Evolutionary conservation across 805 yeast genomes (phyloP).

Genomic region (Brettanomyces custersianus): DNA sequence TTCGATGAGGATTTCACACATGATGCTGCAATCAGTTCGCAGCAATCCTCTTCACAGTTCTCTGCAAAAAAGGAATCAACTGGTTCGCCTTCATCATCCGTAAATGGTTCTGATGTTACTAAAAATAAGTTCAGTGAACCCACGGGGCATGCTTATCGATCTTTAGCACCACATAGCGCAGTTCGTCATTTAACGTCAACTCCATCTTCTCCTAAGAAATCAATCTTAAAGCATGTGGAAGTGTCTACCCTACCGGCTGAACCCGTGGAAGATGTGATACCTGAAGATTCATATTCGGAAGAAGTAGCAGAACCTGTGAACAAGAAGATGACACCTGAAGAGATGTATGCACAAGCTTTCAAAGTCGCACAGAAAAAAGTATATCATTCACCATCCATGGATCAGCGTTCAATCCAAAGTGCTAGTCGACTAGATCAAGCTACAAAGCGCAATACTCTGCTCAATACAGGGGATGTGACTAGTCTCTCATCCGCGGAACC

Average conservation of each 20-base stretch:
- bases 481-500: conserved; percentile 1
- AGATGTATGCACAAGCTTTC: conserved; percentile 46
- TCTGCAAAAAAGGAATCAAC: too few relatives aligned
- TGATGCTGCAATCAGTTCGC: not conserved
- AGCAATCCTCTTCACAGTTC: not conserved
- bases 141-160: too few relatives aligned
- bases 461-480: conserved; percentile 11
- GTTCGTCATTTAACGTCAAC: not conserved
- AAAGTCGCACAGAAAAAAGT: conserved; percentile 49
- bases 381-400: conserved; percentile 29
- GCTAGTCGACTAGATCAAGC: conserved; percentile 16
- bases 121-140: too few relatives aligned
- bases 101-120: not conserved
- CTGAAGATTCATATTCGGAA: not conserved
- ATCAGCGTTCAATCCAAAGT: conserved; percentile 5
- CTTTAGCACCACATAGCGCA: too few relatives aligned
- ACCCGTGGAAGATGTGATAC: conserved; percentile 2
- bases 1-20: conserved; percentile 13
- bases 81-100: not conserved
- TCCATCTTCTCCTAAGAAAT: conserved; percentile 13
- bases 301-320: not conserved
- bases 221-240: conserved; percentile 12
- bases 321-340: conserved; percentile 30
- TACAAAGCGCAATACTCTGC: conserved; percentile 18
- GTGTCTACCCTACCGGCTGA: not conserved